These are phyloP conservation scores for Hypoxylon crocopeplum DNA, from an alignment of 495 filamentous ascomycete species.

Conservation along the genomic window DNA sequence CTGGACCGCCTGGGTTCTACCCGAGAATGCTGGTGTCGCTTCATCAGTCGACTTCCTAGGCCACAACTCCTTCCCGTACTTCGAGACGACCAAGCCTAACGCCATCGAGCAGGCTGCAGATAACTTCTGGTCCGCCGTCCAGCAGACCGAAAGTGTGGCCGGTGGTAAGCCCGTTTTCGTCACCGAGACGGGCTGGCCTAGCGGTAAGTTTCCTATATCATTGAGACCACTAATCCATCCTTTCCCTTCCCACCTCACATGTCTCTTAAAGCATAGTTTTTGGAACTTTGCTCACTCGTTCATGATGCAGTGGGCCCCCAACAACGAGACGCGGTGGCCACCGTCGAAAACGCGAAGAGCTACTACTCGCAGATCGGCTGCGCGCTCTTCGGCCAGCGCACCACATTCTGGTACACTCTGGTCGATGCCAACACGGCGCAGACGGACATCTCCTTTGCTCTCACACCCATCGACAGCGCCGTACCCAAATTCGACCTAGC, in stretches of 20 bases:
- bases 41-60: conserved; percentile 70
- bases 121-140: conserved; percentile 64
- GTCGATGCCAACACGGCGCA: conserved; percentile 60
- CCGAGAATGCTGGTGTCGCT: conserved; percentile 68
- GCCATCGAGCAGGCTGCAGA: conserved; percentile 61
- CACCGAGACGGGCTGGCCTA: conserved; percentile 84
- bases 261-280: too few relatives aligned
- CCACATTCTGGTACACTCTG: conserved; percentile 73
- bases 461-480: conserved; percentile 50
- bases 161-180: conserved; percentile 73
- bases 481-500: conserved; percentile 58
- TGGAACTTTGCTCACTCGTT: neutral
- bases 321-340: conserved; percentile 65
- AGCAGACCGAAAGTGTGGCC: conserved; percentile 61
- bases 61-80: conserved; percentile 71
- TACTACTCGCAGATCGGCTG: conserved; percentile 79
- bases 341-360: conserved; percentile 64
- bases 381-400: conserved; percentile 64
- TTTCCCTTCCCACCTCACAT: neutral
- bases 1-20: conserved; percentile 77
- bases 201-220: conserved; percentile 51
- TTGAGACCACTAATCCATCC: neutral
- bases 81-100: conserved; percentile 70
- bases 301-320: conserved; percentile 50
- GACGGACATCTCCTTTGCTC: conserved; percentile 30